These are phyloP conservation scores for Entomortierella beljakovae DNA, from an alignment of 192 early-diverging fungal species.

Conservation along the genomic window DNA sequence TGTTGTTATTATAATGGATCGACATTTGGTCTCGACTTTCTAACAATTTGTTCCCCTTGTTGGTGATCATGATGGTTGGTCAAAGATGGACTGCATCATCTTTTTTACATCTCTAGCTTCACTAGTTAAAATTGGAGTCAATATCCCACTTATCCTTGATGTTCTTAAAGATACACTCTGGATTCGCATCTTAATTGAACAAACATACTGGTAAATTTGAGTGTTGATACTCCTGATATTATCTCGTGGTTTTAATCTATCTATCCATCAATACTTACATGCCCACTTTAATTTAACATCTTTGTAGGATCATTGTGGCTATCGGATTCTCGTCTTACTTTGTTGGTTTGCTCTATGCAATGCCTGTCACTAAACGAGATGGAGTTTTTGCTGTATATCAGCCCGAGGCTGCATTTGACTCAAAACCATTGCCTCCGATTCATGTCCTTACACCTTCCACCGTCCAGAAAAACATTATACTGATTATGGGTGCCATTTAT, in stretches of 20 bases:
- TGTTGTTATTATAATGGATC: too few species aligned
- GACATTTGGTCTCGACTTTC: too few species aligned
- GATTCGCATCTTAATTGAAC: conserved; percentile 45
- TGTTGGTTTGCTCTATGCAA: conserved; percentile 47
- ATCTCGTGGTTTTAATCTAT: background rate
- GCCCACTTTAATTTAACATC: background rate
- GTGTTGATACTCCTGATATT: background rate
- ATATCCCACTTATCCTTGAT: conserved; percentile 27
- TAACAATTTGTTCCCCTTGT: too few species aligned
- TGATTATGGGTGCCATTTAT: conserved; percentile 46
- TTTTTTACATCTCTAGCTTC: conserved; percentile 44
- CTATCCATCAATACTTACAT: background rate
- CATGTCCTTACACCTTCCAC: conserved; percentile 47
- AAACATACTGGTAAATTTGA: conserved; percentile 34
- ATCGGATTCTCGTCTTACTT: conserved; percentile 51
- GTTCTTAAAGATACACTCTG: conserved; percentile 32
- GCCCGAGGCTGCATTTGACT: conserved; percentile 25
- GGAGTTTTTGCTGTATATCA: conserved; percentile 50
- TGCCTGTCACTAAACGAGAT: conserved; percentile 40
- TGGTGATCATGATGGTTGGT: background rate
- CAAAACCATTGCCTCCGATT: conserved; percentile 26
- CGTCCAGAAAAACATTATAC: conserved; percentile 40
- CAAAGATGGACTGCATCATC: conserved; percentile 52
- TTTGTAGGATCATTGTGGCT: conserved; percentile 41
- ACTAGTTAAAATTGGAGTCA: conserved; percentile 33